Conservation (phyloP, 2,329 filamentous ascomycete species). For the Ascochyta viciae-villosae region DNA sequence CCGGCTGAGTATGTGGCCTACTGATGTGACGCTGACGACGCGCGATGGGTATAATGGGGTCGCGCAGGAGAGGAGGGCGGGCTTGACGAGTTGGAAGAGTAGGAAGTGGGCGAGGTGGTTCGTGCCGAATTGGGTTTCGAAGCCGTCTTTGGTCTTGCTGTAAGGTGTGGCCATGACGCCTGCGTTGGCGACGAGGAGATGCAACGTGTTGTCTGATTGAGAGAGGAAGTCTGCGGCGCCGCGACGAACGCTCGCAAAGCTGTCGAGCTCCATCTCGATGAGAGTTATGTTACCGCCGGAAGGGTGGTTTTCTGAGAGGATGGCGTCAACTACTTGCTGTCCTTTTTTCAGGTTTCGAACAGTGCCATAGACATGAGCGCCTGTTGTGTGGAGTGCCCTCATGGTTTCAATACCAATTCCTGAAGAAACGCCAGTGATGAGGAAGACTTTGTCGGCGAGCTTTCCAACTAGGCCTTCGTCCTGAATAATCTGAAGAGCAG, state of each 20-base stretch:
- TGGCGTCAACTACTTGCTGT: constrained; percentile 29
- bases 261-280: constrained; percentile 33
- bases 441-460: constrained; percentile 33
- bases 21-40: constrained; percentile 56
- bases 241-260: constrained; percentile 25
- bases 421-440: constrained; percentile 35
- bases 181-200: constrained; percentile 30
- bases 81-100: constrained; percentile 59
- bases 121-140: constrained; percentile 60
- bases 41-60: constrained; percentile 51
- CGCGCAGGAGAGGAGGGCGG: constrained; percentile 50
- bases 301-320: constrained; percentile 17
- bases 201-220: constrained; percentile 22
- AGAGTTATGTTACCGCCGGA: constrained; percentile 27
- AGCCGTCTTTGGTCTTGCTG: constrained; percentile 43
- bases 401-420: constrained; percentile 38
- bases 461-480: constrained; percentile 45
- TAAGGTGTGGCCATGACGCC: constrained; percentile 36
- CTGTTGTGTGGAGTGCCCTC: constrained; percentile 54
- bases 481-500: constrained; percentile 39
- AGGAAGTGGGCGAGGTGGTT: constrained; percentile 65
- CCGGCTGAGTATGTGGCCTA: constrained; percentile 47
- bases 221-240: constrained; percentile 30
- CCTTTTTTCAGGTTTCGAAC: constrained; percentile 42
- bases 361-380: constrained; percentile 56